Base-by-base conservation (phyloP, 768 basidiomycete genomes). In the Jaapia argillacea region DNA sequence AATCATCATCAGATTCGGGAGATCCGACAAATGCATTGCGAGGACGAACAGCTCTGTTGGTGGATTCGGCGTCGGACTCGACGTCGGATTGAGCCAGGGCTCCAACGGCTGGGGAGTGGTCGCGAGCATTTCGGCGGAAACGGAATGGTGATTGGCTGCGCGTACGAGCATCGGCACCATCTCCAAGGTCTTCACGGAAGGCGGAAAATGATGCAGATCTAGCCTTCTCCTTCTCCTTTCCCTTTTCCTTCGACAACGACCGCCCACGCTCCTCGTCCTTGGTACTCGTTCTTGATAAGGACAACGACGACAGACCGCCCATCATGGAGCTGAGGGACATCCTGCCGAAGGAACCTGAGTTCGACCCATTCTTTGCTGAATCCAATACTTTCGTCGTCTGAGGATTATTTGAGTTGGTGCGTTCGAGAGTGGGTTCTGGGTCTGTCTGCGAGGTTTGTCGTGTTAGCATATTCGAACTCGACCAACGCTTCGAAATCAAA, bases 141-240 rank as follows among this genome's bases (percentile, higher is more conserved):
- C 67, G 68, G 58, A 96, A 94, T 33, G 92, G 86, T 2, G 89
- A 88, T 52, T 80, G 70, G 37, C 85, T 83, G 28, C 88, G 79
- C 12, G 83, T 72, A 45, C 84, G 82, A 7, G 70, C 68, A 3
- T 61, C 60, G 39, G 61, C 7, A 21, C 21, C 20, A 50, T 24
- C 57, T 43, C 10, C 16, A 33, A 33, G 10, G 28, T 33, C 28
- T 10, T 33, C 28, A 16, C 10, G 10, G 28, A 10, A 10, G 28
- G 28, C 28, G 10, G 28, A 33, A 10, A 10, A 10, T 10, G 28
- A 33, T 16, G 16, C 28, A 16, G 28, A 72, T 36, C 62, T 55
- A 13, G 60, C 58, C 12, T 63, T 62, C 6, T 52, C 58, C 12
- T 63, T 62, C 6, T 52, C 50, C 40, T 54, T 58, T 22, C 57